phyloP scores from a whole-genome alignment of 2,329 filamentous ascomycete genomes.

The Westerdykella sp. region DNA sequence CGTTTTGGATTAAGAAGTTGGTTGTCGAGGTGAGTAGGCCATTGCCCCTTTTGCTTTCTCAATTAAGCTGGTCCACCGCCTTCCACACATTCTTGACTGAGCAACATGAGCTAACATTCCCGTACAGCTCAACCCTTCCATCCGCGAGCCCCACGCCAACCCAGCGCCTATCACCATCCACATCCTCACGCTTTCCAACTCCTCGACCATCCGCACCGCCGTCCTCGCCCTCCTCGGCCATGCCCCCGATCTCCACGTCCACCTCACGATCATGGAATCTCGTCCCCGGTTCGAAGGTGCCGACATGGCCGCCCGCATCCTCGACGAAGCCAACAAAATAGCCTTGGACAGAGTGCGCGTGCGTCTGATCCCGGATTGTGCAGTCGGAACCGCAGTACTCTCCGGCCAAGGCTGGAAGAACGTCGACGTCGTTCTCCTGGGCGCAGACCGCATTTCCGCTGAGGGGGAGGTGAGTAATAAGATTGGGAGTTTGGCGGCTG shows the following conservation, averaged over 20 bases:
- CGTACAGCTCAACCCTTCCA: neutral
- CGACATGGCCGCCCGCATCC: slow-evolving; percentile 46
- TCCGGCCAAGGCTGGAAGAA: slow-evolving; percentile 10
- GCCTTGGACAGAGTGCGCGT: slow-evolving; percentile 35
- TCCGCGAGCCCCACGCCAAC: neutral
- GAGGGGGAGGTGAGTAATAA: slow-evolving; percentile 61
- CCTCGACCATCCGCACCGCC: slow-evolving; percentile 53
- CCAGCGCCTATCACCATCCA: slow-evolving; percentile 4
- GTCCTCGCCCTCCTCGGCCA: slow-evolving; percentile 41
- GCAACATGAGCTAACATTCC: too few species aligned
- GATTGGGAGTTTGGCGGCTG: slow-evolving; percentile 55
- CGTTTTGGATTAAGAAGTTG: neutral
- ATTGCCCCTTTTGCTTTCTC: neutral
- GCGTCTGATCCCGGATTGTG: slow-evolving; percentile 55
- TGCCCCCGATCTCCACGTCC: slow-evolving; percentile 37
- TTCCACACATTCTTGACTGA: too few species aligned
- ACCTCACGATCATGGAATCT: slow-evolving; percentile 60
- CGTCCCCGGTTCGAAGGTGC: slow-evolving; percentile 61
- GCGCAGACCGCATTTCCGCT: slow-evolving; percentile 56
- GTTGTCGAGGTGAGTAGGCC: neutral
- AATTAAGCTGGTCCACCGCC: too few species aligned
- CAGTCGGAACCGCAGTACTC: slow-evolving; percentile 43
- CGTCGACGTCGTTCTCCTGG: slow-evolving; percentile 56
- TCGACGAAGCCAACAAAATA: slow-evolving; percentile 8
- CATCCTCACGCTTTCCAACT: slow-evolving; percentile 37